Base-by-base conservation (phyloP, 768 basidiomycete genomes). In the Dioszegia hungarica region DNA sequence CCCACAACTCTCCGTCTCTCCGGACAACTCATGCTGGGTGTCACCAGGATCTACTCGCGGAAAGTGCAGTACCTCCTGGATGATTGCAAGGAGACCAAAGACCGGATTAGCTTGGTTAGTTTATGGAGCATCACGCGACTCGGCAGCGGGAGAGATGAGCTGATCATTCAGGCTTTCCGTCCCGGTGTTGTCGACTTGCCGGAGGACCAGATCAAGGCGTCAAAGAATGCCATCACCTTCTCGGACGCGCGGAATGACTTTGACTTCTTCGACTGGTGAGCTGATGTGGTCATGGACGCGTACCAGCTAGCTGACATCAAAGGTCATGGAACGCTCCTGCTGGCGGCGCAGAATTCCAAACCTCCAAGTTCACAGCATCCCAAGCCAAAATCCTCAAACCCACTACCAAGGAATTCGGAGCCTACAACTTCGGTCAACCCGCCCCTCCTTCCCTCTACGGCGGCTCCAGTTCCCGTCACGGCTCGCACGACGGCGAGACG, bases 51-150 rank as follows among this genome's bases (percentile, higher is more conserved):
- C 70, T 99, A 99, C 77, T 92, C 90, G 69, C 82, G 94, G 40
- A 99, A 99, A 75, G 92, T 93, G 17, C 95, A 97, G 72, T 99
- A 99, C 76, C 82, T 99, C 2, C 79, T 97, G 61, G 95, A 99
- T 70, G 95, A 99, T 73, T 97, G 94, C 72, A 95, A 95, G 59
- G 95, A 99, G 75, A 92, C 94, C 0, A 78, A 98, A 40, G 79
- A 93, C 36, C 91, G 92, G 76, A 93, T 97, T 45, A 94, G 93
- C 77, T 89, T 95, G 87, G 93, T 90, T 51, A 22, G 70, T 59
- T 11, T 38, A 3, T n/a, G n/a, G n/a, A n/a, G n/a, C n/a, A n/a
- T n/a, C 27, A 2, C 36, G 34, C n/a, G 15, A 22, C 14, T 44
- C 27, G 19, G 48, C 19, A 14, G n/a, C 20, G 25, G 29, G 43